Conservation (phyloP, 2,329 filamentous ascomycete species). For the Talaromyces verruculosus region DNA sequence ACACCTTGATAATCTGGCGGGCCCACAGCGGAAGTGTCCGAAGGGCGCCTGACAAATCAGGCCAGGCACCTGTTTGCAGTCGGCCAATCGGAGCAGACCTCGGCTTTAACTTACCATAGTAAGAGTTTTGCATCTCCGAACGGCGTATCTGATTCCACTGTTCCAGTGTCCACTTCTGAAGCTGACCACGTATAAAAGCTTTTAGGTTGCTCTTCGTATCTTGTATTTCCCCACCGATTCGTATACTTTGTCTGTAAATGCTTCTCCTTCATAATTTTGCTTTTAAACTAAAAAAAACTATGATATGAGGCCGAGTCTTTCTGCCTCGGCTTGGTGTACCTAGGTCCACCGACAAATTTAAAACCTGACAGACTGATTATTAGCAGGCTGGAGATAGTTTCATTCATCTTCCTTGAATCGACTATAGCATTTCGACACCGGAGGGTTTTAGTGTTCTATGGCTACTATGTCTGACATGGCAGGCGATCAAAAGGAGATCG, state of each 20-base stretch:
- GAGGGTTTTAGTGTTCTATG: not conserved
- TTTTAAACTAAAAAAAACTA: not conserved
- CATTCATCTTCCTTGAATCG: not conserved
- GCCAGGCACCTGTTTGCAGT: not conserved
- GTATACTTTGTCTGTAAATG: not conserved
- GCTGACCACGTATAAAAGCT: not conserved
- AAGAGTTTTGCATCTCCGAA: not conserved
- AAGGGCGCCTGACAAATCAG: not conserved
- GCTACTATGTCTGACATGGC: not conserved
- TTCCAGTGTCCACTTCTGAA: not conserved
- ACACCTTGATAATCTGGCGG: not conserved
- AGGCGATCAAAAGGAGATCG: not conserved
- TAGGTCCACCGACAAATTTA: not conserved
- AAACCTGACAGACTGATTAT: not conserved
- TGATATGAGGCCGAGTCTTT: not conserved
- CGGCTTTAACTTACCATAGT: not conserved
- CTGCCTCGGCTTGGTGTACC: not conserved
- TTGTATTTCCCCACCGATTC: not conserved
- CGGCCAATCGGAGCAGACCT: not conserved
- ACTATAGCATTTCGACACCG: not conserved
- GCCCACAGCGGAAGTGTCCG: constrained; percentile 12
- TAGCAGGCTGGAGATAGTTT: not conserved
- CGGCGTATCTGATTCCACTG: not conserved
- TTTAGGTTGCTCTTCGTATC: not conserved
- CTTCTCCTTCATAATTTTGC: not conserved